Conservation (phyloP, 148 eudicot species). For the Rhododendron vialii region DNA sequence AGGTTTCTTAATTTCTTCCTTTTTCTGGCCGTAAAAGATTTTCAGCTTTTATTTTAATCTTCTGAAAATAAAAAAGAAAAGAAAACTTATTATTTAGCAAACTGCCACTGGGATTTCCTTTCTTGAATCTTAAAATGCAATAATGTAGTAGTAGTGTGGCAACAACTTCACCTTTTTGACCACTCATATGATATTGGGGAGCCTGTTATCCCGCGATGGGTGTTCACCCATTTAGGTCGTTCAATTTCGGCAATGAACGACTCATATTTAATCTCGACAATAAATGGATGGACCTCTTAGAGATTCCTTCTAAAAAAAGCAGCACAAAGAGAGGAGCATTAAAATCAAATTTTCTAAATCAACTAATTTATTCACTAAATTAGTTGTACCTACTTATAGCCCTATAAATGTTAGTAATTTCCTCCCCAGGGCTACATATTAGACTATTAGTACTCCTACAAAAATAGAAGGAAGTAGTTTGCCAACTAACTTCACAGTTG, state of each 20-base stretch:
- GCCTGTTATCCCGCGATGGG: too few species aligned
- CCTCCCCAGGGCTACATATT: not conserved
- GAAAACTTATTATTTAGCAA: not conserved
- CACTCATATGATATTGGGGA: not conserved
- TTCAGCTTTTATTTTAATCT: not conserved
- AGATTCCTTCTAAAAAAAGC: not conserved
- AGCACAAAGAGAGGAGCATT: not conserved
- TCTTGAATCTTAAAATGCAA: not conserved
- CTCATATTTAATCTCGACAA: too few species aligned
- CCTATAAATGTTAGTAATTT: not conserved
- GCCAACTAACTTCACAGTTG: not conserved
- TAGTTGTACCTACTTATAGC: not conserved
- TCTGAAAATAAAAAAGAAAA: not conserved
- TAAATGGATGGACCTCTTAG: not conserved
- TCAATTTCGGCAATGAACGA: too few species aligned
- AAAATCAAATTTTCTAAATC: not conserved
- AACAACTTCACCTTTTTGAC: not conserved
- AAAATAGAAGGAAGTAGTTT: not conserved
- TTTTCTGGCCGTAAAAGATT: not conserved
- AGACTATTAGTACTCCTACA: not conserved
- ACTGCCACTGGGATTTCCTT: not conserved
- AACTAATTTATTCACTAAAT: not conserved
- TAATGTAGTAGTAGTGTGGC: not conserved
- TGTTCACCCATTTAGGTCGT: too few species aligned
- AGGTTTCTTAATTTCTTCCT: not conserved